Conservation (phyloP, 306 rosid species). For the Quercus rubra region DNA sequence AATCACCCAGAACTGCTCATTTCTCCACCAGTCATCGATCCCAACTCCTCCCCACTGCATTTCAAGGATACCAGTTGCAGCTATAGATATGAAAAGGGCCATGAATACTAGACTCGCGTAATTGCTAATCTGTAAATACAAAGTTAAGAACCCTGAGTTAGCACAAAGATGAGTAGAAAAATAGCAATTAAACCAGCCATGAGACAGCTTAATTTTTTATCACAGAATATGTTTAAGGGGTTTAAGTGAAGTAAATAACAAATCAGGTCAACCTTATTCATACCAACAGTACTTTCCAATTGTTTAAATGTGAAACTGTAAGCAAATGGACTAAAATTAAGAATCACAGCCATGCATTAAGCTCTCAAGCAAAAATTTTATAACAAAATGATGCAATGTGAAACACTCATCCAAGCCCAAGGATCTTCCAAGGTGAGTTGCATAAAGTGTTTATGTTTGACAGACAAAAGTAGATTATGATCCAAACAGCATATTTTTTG, state of each 20-base stretch:
- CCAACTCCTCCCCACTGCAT: conserved; percentile 97
- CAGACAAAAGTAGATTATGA: background rate
- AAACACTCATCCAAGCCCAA: background rate
- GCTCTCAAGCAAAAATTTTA: background rate
- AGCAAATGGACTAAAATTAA: background rate
- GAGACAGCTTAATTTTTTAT: background rate
- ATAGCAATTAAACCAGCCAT: background rate
- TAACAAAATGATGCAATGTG: background rate
- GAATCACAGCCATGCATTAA: background rate
- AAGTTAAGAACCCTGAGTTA: background rate
- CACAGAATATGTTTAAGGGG: background rate
- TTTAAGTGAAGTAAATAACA: background rate
- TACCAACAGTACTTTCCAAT: background rate
- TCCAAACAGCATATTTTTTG: background rate
- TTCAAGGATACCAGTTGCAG: conserved; percentile 88
- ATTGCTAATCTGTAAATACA: conserved; percentile 78
- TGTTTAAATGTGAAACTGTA: background rate
- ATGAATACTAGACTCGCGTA: conserved; percentile 89
- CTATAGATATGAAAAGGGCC: conserved; percentile 87
- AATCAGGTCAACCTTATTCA: background rate
- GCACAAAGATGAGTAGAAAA: background rate
- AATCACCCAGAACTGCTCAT: conserved; percentile 97
- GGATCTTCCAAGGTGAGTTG: background rate
- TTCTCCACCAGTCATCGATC: conserved; percentile 98
- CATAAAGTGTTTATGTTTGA: background rate